phyloP scores from a whole-genome alignment of 257 asterid species.

The Scutellaria baicalensis region DNA sequence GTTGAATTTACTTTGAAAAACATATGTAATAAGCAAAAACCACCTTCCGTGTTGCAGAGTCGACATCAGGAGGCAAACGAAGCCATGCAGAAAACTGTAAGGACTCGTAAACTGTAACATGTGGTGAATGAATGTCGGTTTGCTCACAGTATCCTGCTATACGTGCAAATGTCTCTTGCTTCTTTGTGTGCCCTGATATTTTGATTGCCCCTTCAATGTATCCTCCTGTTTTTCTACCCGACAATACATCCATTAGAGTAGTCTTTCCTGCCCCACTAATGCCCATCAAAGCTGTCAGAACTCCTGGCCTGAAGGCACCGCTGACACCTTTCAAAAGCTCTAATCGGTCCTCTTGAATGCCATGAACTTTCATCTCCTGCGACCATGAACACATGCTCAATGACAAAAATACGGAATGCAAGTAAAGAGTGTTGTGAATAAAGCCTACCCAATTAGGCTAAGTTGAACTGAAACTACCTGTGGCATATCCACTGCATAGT shows the following conservation, averaged over 20 bases:
- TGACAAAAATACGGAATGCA: background rate
- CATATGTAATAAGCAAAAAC: background rate
- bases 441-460: background rate
- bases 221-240: constrained; percentile 85
- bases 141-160: constrained; percentile 86
- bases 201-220: constrained; percentile 56
- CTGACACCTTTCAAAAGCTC: constrained; percentile 74
- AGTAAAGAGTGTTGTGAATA: background rate
- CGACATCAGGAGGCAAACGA: constrained; percentile 62
- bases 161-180: constrained; percentile 71
- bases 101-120: constrained; percentile 68
- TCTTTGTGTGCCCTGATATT: constrained; percentile 66
- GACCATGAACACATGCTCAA: background rate
- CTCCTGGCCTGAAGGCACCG: constrained; percentile 79
- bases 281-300: constrained; percentile 81
- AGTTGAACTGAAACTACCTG: constrained; percentile 27
- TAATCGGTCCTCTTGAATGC: constrained; percentile 38
- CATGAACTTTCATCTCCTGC: constrained; percentile 71
- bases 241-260: constrained; percentile 72
- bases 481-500: constrained; percentile 81
- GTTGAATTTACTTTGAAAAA: background rate
- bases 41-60: constrained; percentile 45
- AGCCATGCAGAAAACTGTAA: constrained; percentile 71
- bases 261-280: constrained; percentile 85
- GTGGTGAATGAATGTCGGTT: constrained; percentile 80